These are phyloP conservation scores for Phytophthora fragariaefolia DNA, from an alignment of 352 stramenopile genomes.

Conservation along the genomic window DNA sequence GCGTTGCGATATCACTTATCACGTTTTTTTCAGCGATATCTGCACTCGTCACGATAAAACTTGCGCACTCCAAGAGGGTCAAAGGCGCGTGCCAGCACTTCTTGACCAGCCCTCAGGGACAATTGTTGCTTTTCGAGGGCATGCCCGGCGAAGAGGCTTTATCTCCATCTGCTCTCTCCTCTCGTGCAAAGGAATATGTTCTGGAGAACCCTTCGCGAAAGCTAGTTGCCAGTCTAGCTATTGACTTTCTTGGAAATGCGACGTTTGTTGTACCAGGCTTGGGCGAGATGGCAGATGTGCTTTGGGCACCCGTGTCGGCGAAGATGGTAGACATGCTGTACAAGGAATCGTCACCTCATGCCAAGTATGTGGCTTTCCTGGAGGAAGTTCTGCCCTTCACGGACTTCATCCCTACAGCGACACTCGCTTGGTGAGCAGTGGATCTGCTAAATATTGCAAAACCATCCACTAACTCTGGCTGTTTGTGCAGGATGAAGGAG, in stretches of 20 bases:
- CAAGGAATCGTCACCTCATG: conserved; percentile 77
- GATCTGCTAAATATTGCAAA: no score
- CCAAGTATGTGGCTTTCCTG: conserved; percentile 89
- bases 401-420: conserved; percentile 95
- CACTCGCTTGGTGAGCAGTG: conserved; percentile 84
- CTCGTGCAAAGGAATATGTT: conserved; percentile 49
- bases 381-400: conserved; percentile 94
- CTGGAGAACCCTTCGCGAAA: conserved; percentile 64
- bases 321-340: conserved; percentile 93
- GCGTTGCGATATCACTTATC: conserved; percentile 48
- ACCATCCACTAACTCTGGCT: not conserved
- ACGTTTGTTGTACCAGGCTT: conserved; percentile 89
- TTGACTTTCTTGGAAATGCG: conserved; percentile 91
- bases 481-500: conserved; percentile 56
- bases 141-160: conserved; percentile 41
- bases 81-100: conserved; percentile 53
- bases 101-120: conserved; percentile 56
- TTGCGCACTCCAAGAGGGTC: conserved; percentile 56
- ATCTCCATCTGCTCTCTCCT: conserved; percentile 38
- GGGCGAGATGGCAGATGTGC: conserved; percentile 91
- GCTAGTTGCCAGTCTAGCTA: conserved; percentile 74
- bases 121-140: conserved; percentile 69
- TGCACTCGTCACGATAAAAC: conserved; percentile 52
- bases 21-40: conserved; percentile 58
- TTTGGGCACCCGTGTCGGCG: conserved; percentile 93